A percentile compares a stretch with the other conserved stretches of the same genome.
phyloP scores from a whole-genome alignment of 2,329 filamentous ascomycete genomes.

The Daldinia eschscholtzii region DNA sequence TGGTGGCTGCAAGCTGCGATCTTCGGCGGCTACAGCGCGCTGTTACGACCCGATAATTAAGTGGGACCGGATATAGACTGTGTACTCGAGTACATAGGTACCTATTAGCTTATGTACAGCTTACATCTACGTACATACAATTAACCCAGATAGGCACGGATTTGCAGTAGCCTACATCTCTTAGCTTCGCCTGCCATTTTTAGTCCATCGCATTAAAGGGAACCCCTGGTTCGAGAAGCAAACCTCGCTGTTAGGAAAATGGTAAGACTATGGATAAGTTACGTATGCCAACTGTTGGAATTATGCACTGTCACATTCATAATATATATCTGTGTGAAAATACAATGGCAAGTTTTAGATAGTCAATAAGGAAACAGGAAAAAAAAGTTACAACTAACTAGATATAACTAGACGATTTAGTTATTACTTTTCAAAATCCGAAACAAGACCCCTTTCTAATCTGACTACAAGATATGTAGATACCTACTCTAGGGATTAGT shows the following conservation, averaged over 20 bases:
- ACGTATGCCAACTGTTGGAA: background rate
- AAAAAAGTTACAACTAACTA: background rate
- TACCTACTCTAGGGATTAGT: constrained; percentile 28
- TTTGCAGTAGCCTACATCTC: constrained; percentile 35
- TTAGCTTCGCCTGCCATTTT: constrained; percentile 41
- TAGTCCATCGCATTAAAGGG: constrained; percentile 34
- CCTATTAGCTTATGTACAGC: constrained; percentile 8
- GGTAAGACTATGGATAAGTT: constrained; percentile 1
- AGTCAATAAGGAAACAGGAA: background rate
- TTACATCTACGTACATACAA: constrained; percentile 4
- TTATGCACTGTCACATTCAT: background rate
- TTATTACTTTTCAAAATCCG: constrained; percentile 10
- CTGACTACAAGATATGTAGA: constrained; percentile 23
- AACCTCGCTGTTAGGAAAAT: constrained; percentile 28
- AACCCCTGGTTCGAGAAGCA: constrained; percentile 37
- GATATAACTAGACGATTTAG: background rate
- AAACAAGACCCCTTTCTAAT: constrained; percentile 18
- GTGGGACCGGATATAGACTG: constrained; percentile 45
- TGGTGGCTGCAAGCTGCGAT: constrained; percentile 41
- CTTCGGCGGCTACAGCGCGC: constrained; percentile 49
- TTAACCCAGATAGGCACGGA: constrained; percentile 35
- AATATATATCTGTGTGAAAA: background rate
- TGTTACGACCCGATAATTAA: constrained; percentile 43
- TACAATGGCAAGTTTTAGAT: background rate
- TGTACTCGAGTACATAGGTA: constrained; percentile 32